Percentiles rank a stretch among this genome's conserved stretches.
Conservation (phyloP, 192 early-diverging fungal genomes). For the Coemansia sp. region DNA sequence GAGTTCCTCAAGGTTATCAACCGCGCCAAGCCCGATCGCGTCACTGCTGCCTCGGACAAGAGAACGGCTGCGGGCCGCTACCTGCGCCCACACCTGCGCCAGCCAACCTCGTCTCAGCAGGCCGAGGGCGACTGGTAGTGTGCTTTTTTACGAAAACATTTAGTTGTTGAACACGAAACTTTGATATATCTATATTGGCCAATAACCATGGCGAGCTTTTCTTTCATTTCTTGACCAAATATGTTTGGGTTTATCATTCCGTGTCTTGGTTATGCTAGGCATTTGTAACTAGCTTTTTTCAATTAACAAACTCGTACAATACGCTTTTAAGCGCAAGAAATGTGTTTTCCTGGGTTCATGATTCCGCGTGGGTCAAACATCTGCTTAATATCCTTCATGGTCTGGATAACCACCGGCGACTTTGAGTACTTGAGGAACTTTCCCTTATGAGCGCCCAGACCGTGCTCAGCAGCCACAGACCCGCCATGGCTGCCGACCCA, state of each 20-base stretch:
- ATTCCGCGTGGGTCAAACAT: constrained; percentile 91
- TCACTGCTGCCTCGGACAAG: constrained; percentile 66
- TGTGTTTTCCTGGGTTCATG: constrained; percentile 81
- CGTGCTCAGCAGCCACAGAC: constrained; percentile 87
- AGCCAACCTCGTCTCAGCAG: constrained; percentile 41
- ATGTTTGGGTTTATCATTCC: too few relatives aligned
- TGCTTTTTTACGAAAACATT: neutral
- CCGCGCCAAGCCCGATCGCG: constrained; percentile 90
- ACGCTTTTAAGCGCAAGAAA: constrained; percentile 36
- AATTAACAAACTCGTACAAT: constrained; percentile 7
- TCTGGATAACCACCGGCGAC: constrained; percentile 69
- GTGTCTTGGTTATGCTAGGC: neutral
- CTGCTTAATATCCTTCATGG: constrained; percentile 85
- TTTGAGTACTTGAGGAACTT: constrained; percentile 83
- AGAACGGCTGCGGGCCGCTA: constrained; percentile 63
- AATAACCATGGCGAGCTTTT: neutral
- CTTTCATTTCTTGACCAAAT: neutral
- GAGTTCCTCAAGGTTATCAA: constrained; percentile 98
- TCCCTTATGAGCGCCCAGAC: constrained; percentile 77
- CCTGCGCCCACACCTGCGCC: constrained; percentile 56
- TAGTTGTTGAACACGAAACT: neutral
- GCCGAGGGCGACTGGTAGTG: constrained; percentile 42
- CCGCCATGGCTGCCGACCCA: constrained; percentile 67
- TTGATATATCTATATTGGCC: neutral
- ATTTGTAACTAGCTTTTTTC: constrained; percentile 7